These are phyloP conservation scores for Globisporangium cystogenes DNA, from an alignment of 352 stramenopile genomes.

Conservation along the genomic window DNA sequence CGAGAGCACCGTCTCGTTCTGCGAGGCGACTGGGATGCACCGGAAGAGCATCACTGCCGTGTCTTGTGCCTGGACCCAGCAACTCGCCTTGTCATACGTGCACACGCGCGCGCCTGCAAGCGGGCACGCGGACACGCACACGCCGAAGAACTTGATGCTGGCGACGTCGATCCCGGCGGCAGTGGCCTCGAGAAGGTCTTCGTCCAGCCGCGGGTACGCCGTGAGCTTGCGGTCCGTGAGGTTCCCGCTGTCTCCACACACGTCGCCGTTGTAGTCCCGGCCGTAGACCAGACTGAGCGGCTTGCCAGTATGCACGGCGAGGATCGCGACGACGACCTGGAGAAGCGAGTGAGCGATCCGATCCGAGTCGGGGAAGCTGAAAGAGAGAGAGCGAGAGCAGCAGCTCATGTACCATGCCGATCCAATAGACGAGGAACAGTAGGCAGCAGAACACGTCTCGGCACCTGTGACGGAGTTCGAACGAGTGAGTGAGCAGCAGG, in stretches of 20 bases:
- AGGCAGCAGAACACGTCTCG: conserved; percentile 77
- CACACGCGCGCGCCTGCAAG: conserved; percentile 44
- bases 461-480: conserved; percentile 32
- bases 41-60: conserved; percentile 61
- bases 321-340: conserved; percentile 38
- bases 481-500: not conserved
- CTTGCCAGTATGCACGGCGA: conserved; percentile 61
- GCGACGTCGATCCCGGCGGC: conserved; percentile 29
- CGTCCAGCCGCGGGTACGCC: conserved; percentile 72
- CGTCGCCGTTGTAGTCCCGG: conserved; percentile 73
- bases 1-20: conserved; percentile 53
- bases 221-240: conserved; percentile 38
- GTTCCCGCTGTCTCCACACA: conserved; percentile 58
- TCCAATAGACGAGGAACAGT: conserved; percentile 83
- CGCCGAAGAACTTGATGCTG: conserved; percentile 70
- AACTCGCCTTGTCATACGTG: conserved; percentile 63
- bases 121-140: conserved; percentile 67
- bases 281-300: conserved; percentile 75
- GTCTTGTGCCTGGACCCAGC: conserved; percentile 50
- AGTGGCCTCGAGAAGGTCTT: conserved; percentile 62
- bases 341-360: not conserved
- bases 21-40: conserved; percentile 58
- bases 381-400: not conserved
- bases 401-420: conserved; percentile 65
- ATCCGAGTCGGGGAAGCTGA: not conserved